Evolutionary conservation across 2,329 filamentous ascomycete genomes (phyloP).

Genomic region (Penicillium sp.): DNA sequence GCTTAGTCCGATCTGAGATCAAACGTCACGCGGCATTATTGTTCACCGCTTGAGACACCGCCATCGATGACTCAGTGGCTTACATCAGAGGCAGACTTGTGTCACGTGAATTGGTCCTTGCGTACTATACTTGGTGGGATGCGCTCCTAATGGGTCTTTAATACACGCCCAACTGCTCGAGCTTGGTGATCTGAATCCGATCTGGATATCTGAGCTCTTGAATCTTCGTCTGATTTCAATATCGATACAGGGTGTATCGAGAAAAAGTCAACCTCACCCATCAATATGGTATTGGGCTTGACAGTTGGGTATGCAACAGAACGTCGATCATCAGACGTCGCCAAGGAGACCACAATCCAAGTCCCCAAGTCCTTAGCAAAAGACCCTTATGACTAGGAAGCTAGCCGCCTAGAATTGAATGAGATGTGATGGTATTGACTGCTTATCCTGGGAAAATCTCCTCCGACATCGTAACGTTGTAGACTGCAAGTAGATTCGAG

Average conservation of each 20-base stretch:
- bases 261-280: not conserved
- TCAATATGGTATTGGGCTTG: constrained; percentile 13
- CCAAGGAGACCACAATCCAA: constrained; percentile 22
- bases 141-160: not conserved
- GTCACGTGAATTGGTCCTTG: not conserved
- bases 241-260: not conserved
- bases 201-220: not conserved
- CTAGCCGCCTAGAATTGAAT: no score
- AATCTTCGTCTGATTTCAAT: not conserved
- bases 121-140: not conserved
- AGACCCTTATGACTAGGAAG: not conserved
- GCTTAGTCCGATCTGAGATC: constrained; percentile 3
- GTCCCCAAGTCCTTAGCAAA: not conserved
- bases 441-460: no score
- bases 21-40: constrained; percentile 12
- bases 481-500: not conserved
- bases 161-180: not conserved
- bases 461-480: not conserved
- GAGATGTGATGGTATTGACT: no score
- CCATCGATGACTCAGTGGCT: not conserved
- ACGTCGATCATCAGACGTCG: constrained; percentile 18
- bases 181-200: not conserved
- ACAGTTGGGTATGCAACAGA: constrained; percentile 26
- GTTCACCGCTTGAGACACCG: constrained; percentile 16
- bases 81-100: not conserved